Evolutionary conservation across 2,329 filamentous ascomycete genomes (phyloP), one percentile per base, ranked within the genome.

Genomic region (Lachnellula cervina): DNA sequence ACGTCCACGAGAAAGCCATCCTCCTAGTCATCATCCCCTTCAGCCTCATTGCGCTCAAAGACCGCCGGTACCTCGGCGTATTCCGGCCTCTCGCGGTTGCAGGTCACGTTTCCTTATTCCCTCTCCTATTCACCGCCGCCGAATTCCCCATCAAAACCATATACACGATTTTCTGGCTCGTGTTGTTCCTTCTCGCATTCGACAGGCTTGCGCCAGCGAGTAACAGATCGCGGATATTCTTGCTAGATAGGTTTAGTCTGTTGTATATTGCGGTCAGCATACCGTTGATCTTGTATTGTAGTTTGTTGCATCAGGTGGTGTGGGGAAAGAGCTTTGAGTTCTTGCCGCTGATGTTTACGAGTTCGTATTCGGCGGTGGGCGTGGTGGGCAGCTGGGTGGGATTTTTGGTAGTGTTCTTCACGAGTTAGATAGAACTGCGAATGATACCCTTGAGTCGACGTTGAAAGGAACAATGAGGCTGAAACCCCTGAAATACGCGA

Each of bases 1-100:
- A 99, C 69, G 94, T 99, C 8, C 94, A 99, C 67, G 94, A 99
- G 70, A 99, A 99, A 73, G 94, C 94, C 1, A 89, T 99, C 55
- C 80, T 99, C 21, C 82, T 97, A 19, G 88, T 97, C 68, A 91
- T 99, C 62, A 89, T 97, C 49, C 94, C 94, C 0, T 97, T 97
- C 77, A 95, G 89, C 64, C 80, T 99, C 59, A 87, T 97, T 58
- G 92, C 93, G 0, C 82, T 97, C 51, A 88, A 88, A 70, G 92
- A 97, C 70, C 84, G 94, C 51, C 86, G 94, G 25, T 92, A 96
- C 69, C 84, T 97, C 34, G 87, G 90, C 56, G 93, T 93, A 1
- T 99, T 97, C 74, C 82, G 90, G 23, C 94, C 94, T 1, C 77
- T 99, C 46, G 92, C 91, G 0, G 92, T 99, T 0, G 89, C 94